phyloP scores from a whole-genome alignment of 768 basidiomycete genomes.

The Kwoniella sp. region DNA sequence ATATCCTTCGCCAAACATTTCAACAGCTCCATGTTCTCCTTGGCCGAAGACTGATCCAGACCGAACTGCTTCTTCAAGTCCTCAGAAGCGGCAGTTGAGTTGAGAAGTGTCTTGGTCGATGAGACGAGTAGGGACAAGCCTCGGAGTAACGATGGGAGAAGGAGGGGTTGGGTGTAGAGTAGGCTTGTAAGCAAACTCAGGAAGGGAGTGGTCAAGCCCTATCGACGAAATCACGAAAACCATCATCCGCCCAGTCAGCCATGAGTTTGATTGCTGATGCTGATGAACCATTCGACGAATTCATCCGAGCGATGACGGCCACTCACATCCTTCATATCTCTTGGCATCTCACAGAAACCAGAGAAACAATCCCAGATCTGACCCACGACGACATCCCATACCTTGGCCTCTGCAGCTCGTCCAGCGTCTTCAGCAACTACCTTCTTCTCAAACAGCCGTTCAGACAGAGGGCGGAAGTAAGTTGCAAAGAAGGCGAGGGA shows the following conservation, averaged over 20 bases:
- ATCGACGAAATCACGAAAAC: not conserved
- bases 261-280: not conserved
- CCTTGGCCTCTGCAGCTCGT: conserved; percentile 75
- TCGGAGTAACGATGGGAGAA: conserved; percentile 77
- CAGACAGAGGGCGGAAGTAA: conserved; percentile 91
- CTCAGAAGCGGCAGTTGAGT: conserved; percentile 57
- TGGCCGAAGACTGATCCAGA: conserved; percentile 66
- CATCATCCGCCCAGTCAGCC: too few relatives aligned
- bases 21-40: conserved; percentile 70
- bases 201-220: conserved; percentile 76
- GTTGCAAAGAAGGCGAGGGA: conserved; percentile 80
- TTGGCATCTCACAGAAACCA: conserved; percentile 81
- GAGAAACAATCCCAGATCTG: conserved; percentile 91
- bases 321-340: conserved; percentile 72
- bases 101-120: conserved; percentile 67
- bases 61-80: conserved; percentile 58
- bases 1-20: conserved; percentile 81
- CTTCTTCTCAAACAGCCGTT: conserved; percentile 86
- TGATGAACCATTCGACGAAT: too few relatives aligned
- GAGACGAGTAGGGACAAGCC: conserved; percentile 80
- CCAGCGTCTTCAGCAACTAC: conserved; percentile 71
- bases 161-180: conserved; percentile 82
- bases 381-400: conserved; percentile 89
- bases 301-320: not conserved
- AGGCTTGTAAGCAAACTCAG: conserved; percentile 89